Conservation (phyloP, 495 filamentous ascomycete genomes). For the Pyronema omphalodes region DNA sequence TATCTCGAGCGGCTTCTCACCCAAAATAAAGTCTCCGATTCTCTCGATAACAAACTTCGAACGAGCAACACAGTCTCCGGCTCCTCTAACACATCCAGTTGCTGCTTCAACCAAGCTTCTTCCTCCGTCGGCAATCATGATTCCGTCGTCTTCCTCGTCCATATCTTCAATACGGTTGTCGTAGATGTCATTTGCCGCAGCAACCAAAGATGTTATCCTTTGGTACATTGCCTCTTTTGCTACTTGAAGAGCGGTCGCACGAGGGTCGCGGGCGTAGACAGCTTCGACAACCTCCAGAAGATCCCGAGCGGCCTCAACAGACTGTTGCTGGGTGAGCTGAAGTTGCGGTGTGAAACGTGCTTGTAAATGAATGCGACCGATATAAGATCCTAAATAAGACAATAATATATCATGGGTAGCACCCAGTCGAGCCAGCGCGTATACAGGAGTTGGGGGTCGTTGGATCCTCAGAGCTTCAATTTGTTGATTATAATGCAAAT, state of each 20-base stretch:
- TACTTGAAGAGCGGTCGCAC: slow-evolving; percentile 43
- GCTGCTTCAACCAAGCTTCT: slow-evolving; percentile 60
- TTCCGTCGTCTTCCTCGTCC: slow-evolving; percentile 32
- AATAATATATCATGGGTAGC: slow-evolving; percentile 70
- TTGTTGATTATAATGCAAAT: background rate
- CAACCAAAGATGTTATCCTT: slow-evolving; percentile 57
- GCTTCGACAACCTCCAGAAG: slow-evolving; percentile 67
- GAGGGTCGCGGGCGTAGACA: slow-evolving; percentile 56
- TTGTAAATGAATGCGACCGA: slow-evolving; percentile 75
- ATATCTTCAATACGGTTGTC: slow-evolving; percentile 40
- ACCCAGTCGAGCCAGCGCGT: slow-evolving; percentile 38
- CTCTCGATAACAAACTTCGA: slow-evolving; percentile 70
- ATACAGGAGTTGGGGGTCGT: slow-evolving; percentile 10
- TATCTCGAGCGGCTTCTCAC: slow-evolving; percentile 21
- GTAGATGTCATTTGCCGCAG: slow-evolving; percentile 62
- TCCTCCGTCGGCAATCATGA: slow-evolving; percentile 66
- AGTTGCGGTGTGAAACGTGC: slow-evolving; percentile 74
- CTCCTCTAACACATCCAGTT: slow-evolving; percentile 73
- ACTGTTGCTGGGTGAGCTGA: slow-evolving; percentile 54
- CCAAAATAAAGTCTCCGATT: slow-evolving; percentile 86
- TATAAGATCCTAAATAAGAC: slow-evolving; percentile 73
- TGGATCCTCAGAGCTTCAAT: background rate
- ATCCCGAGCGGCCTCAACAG: slow-evolving; percentile 59
- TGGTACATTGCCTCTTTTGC: slow-evolving; percentile 65
- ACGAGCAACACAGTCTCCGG: slow-evolving; percentile 77